phyloP scores from a whole-genome alignment of 2,329 filamentous ascomycete genomes.

The Onygena corvina region DNA sequence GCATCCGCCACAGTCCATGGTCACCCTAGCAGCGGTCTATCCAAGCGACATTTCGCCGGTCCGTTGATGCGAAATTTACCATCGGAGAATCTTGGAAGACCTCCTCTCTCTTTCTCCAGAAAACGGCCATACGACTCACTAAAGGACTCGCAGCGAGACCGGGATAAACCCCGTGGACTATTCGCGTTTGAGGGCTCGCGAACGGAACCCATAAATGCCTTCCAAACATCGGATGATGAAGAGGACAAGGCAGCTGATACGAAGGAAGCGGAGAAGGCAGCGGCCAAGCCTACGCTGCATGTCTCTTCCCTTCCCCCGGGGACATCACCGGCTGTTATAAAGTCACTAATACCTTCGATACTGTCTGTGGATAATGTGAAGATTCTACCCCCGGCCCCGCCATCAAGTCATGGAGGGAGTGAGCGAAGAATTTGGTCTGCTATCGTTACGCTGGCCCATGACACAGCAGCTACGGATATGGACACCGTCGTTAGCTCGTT shows the following conservation, averaged over 20 bases:
- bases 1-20: slow-evolving; percentile 23
- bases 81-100: slow-evolving; percentile 38
- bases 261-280: slow-evolving; percentile 36
- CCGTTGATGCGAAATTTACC: slow-evolving; percentile 38
- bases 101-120: slow-evolving; percentile 30
- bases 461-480: slow-evolving; percentile 72
- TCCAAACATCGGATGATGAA: slow-evolving; percentile 33
- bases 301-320: slow-evolving; percentile 43
- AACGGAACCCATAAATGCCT: slow-evolving; percentile 30
- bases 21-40: slow-evolving; percentile 24
- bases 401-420: slow-evolving; percentile 29
- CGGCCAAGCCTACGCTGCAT: slow-evolving; percentile 44
- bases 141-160: slow-evolving; percentile 28
- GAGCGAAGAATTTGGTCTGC: slow-evolving; percentile 64
- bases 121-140: slow-evolving; percentile 37
- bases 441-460: slow-evolving; percentile 67
- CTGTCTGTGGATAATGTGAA: slow-evolving; percentile 62
- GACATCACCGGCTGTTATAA: slow-evolving; percentile 40
- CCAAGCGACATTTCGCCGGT: slow-evolving; percentile 51
- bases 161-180: slow-evolving; percentile 27
- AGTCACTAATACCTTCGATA: slow-evolving; percentile 39
- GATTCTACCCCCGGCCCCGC: slow-evolving; percentile 43
- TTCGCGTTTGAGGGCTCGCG: slow-evolving; percentile 31
- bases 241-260: slow-evolving; percentile 32
- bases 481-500: slow-evolving; percentile 65